Evolutionary conservation across 1,284 basidiomycete genomes (phyloP).

Genomic region (Cryptococcus sp.): DNA sequence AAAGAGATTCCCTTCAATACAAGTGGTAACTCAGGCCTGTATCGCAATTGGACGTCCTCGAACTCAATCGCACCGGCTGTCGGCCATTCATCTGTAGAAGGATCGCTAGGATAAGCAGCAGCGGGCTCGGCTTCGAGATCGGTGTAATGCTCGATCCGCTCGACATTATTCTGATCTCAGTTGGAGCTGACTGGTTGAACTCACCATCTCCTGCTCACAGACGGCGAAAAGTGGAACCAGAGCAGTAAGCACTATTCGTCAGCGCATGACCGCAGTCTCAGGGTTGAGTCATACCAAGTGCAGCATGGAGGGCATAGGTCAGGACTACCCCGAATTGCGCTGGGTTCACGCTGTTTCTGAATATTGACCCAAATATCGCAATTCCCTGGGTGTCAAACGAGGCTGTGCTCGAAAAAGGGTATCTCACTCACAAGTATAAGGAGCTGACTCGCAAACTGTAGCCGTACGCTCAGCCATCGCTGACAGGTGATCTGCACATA

Average conservation of each 20-base stretch:
- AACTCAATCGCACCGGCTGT: slow-evolving; percentile 39
- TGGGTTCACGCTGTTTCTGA: slow-evolving; percentile 32
- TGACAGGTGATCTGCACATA: not conserved
- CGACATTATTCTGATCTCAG: slow-evolving; percentile 28
- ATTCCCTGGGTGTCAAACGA: slow-evolving; percentile 20
- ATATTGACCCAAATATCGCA: slow-evolving; percentile 33
- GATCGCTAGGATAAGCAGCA: slow-evolving; percentile 14
- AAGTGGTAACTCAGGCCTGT: slow-evolving; percentile 36
- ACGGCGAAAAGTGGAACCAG: slow-evolving; percentile 21
- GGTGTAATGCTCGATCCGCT: slow-evolving; percentile 33
- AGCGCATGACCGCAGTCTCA: not conserved
- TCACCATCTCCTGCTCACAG: slow-evolving; percentile 34
- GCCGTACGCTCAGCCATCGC: slow-evolving; percentile 36
- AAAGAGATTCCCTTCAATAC: slow-evolving; percentile 42
- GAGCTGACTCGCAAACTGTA: slow-evolving; percentile 28
- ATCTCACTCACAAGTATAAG: slow-evolving; percentile 16
- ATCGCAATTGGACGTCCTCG: slow-evolving; percentile 38
- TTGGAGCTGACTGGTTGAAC: not conserved
- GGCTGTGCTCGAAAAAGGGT: not conserved
- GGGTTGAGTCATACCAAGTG: slow-evolving; percentile 9
- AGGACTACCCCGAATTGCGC: slow-evolving; percentile 41
- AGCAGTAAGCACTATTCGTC: slow-evolving; percentile 12
- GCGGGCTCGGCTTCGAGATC: slow-evolving; percentile 24
- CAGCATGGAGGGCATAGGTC: slow-evolving; percentile 32
- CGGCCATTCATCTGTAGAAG: slow-evolving; percentile 29